A percentile compares a stretch with the other conserved stretches of the same genome.
Conservation (phyloP, 306 rosid genomes). For the Sicyos edulis region DNA sequence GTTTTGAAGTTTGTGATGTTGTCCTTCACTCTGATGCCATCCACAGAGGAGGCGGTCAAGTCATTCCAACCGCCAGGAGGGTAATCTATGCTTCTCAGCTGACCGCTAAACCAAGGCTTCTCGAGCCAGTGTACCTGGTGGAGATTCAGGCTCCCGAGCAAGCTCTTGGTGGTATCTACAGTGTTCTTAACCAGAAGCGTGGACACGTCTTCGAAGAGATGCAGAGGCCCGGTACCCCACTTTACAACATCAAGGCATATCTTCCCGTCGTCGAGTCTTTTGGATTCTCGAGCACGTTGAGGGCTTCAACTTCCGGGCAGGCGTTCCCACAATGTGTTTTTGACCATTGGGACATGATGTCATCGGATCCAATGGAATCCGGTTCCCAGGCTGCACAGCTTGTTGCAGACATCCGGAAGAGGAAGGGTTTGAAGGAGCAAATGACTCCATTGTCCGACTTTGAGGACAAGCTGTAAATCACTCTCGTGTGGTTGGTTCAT, state of each 20-base stretch:
- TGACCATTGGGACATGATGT: conserved; percentile 95
- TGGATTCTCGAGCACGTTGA: conserved; percentile 61
- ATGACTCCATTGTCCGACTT: conserved; percentile 35
- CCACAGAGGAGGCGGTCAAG: conserved; percentile 86
- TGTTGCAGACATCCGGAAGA: conserved; percentile 69
- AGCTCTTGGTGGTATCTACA: conserved; percentile 76
- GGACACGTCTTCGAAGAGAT: conserved; percentile 72
- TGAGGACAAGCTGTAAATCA: conserved; percentile 32
- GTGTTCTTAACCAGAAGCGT: conserved; percentile 78
- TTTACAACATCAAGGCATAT: conserved; percentile 75
- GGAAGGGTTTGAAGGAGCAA: conserved; percentile 78
- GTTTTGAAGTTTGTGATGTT: conserved; percentile 76
- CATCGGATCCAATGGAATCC: conserved; percentile 67
- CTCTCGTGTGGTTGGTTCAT: neutral
- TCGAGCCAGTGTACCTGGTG: conserved; percentile 74
- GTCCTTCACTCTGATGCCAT: conserved; percentile 75
- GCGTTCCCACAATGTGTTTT: conserved; percentile 92
- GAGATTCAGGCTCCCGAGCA: conserved; percentile 87
- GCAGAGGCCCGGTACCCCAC: conserved; percentile 79
- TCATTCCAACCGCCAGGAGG: conserved; percentile 78
- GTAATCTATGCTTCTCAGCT: conserved; percentile 69
- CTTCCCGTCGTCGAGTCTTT: conserved; percentile 71
- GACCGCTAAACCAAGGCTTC: conserved; percentile 76
- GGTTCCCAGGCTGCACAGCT: conserved; percentile 60
- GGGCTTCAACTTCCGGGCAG: conserved; percentile 93